Evolutionary conservation across 306 rosid genomes (phyloP), one percentile per base, ranked within the genome.

Genomic region (Senna siamea): DNA sequence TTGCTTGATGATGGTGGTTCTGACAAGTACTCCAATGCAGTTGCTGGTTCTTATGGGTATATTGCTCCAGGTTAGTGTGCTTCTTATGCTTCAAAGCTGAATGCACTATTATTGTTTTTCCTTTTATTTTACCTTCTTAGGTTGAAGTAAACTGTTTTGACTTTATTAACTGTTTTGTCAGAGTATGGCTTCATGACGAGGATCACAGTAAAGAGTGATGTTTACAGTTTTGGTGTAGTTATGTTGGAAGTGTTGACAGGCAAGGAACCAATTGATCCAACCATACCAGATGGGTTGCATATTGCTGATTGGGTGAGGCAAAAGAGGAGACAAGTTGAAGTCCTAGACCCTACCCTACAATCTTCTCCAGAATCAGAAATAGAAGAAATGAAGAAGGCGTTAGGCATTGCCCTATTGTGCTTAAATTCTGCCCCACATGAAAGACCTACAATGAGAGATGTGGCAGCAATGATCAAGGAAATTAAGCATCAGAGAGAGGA

Each of bases 21-120:
- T 11, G 73, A 80, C 19, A 60, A 72, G 14, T 86, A 91, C 20
- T 84, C 91, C 52, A 86, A 78, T 66, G 71, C 86, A 2, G 79
- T 89, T 61, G 93, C 88, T 6, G 91, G 93, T 23, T 89, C 93
- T 8, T 89, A 79, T 69, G 93, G 93, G 9, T 86, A 89, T 47
- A 89, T 89, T 51, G 91, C 93, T 64, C 93, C 93, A 7, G 91
- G 93, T 83, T 4, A 75, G 84, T 74, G 77, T 67, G 5, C 40
- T 32, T 26, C 37, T 35, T 9, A 30, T 17, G 28, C 53, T 64
- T 14, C 17, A 64, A 22, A n/a, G n/a, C n/a, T n/a, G n/a, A n/a
- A n/a, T n/a, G n/a, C n/a, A n/a, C n/a, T n/a, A n/a, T n/a, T n/a
- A n/a, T n/a, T n/a, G n/a, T n/a, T n/a, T n/a, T n/a, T n/a, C n/a